Base-by-base conservation (phyloP, 345 rosid species). In the Clausena lansium region DNA sequence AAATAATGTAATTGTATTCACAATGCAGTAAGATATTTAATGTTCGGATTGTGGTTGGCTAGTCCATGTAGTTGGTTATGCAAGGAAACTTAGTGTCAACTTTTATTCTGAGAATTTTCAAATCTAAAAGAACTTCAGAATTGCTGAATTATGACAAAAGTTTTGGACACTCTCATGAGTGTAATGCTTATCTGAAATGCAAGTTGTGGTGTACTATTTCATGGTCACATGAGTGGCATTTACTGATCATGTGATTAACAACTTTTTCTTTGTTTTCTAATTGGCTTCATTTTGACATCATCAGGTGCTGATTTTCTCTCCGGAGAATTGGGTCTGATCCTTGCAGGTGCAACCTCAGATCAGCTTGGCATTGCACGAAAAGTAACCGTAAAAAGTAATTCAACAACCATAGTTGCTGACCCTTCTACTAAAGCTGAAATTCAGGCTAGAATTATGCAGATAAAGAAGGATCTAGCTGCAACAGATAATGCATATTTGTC, bases 381-480 rank as follows among this genome's bases (percentile, higher is more conserved):
- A 89, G 85, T 95, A 65, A 90, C 84, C 25, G 62, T 95, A 80
- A 88, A 93, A 59, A 88, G 89, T 76, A 91, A 84, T 70, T 93
- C 98, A 81, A 93, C 98, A 32, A 89, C 92, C 71, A 88, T 95
- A 78, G 88, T 93, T 64, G 93, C 98, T 30, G 96, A 92, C 80
- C 88, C 92, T 78, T 88, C 94, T 59, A 92, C 91, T 14, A 95
- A 89, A 87, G 87, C 93, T n/a, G 99, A 95, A 87, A 90, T 93
- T 76, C 91, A 85, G 83, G 99, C 98, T 39, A 92, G 98, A 83
- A 85, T 93, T 79, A 79, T 83, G 81, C 95, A 93, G 90, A 92
- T 93, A 78, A 95, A 95, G 85, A 92, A 90, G 89, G 98, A 93
- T 85, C 86, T 95, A 79, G 87, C 92, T 74, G 97, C 87, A 88